Evolutionary conservation across 495 filamentous ascomycete genomes (phyloP).

Genomic region (Hypoxylon trugodes): DNA sequence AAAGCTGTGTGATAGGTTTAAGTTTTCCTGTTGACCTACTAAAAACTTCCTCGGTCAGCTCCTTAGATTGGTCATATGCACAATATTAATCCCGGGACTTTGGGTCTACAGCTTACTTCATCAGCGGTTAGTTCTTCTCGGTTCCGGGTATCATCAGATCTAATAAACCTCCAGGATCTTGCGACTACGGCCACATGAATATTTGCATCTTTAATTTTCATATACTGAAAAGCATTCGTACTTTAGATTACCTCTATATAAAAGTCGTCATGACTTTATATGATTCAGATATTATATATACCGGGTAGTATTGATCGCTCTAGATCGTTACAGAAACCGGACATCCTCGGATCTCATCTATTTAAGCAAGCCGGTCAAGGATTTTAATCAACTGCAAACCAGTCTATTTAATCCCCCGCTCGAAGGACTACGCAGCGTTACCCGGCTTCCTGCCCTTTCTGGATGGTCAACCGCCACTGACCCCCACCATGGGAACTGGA

Average conservation of each 20-base stretch:
- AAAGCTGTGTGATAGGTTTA: not conserved
- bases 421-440: not conserved
- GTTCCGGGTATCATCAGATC: conserved; percentile 11
- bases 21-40: too few relatives aligned
- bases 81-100: conserved; percentile 14
- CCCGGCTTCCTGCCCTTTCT: conserved; percentile 26
- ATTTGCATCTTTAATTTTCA: too few relatives aligned
- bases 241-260: too few relatives aligned
- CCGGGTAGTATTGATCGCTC: not conserved
- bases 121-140: conserved; percentile 1
- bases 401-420: conserved; percentile 17
- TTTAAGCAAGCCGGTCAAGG: conserved; percentile 27
- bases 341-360: conserved; percentile 17
- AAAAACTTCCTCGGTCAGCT: not conserved
- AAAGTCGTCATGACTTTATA: not conserved
- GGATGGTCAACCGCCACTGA: conserved; percentile 30
- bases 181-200: too few relatives aligned
- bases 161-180: not conserved
- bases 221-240: too few relatives aligned
- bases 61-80: conserved; percentile 9
- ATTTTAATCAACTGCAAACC: conserved; percentile 6
- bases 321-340: not conserved
- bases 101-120: conserved; percentile 11
- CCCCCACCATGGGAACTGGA: conserved; percentile 29
- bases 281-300: not conserved